These are phyloP conservation scores for Mycena floridula DNA, from an alignment of 768 basidiomycete species.

Conservation along the genomic window DNA sequence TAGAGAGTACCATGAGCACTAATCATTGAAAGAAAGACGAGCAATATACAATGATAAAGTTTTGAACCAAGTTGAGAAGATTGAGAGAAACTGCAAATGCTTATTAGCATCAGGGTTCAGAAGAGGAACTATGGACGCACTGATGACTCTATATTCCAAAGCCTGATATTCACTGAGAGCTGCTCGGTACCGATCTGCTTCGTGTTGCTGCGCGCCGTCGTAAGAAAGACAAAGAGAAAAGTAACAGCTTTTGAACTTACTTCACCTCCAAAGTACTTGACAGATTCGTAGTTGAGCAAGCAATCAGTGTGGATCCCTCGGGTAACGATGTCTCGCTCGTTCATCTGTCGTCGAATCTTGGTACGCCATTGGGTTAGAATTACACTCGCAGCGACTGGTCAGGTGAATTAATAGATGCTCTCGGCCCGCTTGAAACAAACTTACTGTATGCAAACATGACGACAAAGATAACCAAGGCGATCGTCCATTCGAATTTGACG, in stretches of 20 bases:
- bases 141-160: constrained; percentile 67
- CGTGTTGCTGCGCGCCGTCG: constrained; percentile 82
- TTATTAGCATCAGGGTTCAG: background rate
- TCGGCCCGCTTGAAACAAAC: constrained; percentile 14
- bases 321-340: constrained; percentile 76
- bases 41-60: constrained; percentile 65
- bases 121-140: constrained; percentile 31
- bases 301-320: constrained; percentile 82
- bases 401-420: background rate
- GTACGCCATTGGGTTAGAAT: constrained; percentile 70
- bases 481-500: constrained; percentile 56
- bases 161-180: constrained; percentile 72
- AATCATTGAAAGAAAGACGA: background rate
- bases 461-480: constrained; percentile 60
- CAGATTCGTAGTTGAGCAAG: constrained; percentile 76
- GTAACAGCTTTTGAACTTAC: too few relatives aligned
- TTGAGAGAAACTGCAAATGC: constrained; percentile 53
- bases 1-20: constrained; percentile 21
- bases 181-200: constrained; percentile 61
- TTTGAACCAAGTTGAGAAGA: constrained; percentile 72
- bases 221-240: too few relatives aligned
- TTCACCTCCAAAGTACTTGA: constrained; percentile 87
- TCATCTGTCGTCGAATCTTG: constrained; percentile 70
- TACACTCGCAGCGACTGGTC: constrained; percentile 40
- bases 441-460: constrained; percentile 73